Evolutionary conservation across 2,329 filamentous ascomycete species (phyloP), one percentile per base, ranked within the genome.

Genomic region (Penicillium sp.): DNA sequence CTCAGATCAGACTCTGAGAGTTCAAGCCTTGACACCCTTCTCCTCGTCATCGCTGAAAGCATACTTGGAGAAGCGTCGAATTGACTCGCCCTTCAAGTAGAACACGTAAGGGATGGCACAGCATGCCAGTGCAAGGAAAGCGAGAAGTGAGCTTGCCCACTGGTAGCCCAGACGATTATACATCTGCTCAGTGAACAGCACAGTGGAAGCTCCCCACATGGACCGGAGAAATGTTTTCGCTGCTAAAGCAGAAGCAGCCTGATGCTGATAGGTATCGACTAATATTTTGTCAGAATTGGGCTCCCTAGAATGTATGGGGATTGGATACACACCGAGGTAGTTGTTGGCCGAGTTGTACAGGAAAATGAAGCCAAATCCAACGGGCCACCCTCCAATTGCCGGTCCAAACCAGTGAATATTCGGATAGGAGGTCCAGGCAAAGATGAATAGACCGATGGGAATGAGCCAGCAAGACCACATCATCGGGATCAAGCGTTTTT

Each of bases 31-130:
- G 33, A 41, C 39, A 8, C 36, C 45, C 28, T 60, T 58, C 58
- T 79, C 76, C 38, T 78, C 74, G 31, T 79, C 76, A 10, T 73
- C 73, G 15, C 65, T 64, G 51, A 87, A 94, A 0, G 88, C 88
- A 59, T 80, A 94, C 63, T 79, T 84, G 56, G 81, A 86, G 43
- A 75, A 72, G 39, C 70, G 72, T 4, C 88, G 75, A 51, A 94
- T 94, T 4, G 63, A 62, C 11, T 81, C 86, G 3, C 88, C 88
- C 53, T 79, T 87, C 57, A 73, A 80, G 73, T 84, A 94, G 68
- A 95, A 94, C 17, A 87, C 64, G 61, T 83, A 94, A 0, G 88
- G 88, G 51, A 94, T 94, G 0, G 74, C 79, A 62, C 87, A 94
- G 69, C 87, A 94, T 0, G 79, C 83, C 4, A 94, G 69, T 11